Percentiles rank a stretch among this genome's conserved stretches.
These are phyloP conservation scores for Plasmopara viticola DNA, from an alignment of 352 stramenopile genomes.

Conservation along the genomic window DNA sequence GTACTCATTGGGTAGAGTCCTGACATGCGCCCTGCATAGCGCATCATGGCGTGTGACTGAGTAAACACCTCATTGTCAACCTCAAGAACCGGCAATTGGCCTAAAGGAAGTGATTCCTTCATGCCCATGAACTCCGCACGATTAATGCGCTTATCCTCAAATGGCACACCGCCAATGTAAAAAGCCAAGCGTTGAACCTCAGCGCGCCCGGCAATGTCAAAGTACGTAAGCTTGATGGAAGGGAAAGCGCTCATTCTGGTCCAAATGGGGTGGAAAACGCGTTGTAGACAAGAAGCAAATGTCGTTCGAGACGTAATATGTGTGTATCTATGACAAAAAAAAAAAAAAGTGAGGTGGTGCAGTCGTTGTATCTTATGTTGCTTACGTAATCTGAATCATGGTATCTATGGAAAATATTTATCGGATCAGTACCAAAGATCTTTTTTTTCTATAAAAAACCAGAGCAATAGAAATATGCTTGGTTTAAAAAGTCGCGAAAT, in stretches of 20 bases:
- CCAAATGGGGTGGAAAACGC: too few species aligned
- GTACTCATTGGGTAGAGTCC: constrained; percentile 44
- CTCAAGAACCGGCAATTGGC: constrained; percentile 43
- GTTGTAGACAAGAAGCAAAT: too few species aligned
- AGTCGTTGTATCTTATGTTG: too few species aligned
- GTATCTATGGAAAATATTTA: too few species aligned
- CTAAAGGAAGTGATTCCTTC: constrained; percentile 42
- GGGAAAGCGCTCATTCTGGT: constrained; percentile 26
- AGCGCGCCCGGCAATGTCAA: constrained; percentile 27
- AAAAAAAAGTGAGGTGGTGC: too few species aligned
- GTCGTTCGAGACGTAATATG: too few species aligned
- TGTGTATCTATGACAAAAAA: too few species aligned
- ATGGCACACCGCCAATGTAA: constrained; percentile 45
- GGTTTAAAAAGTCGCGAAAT: too few species aligned
- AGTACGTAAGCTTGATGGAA: constrained; percentile 58
- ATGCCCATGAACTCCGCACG: constrained; percentile 25
- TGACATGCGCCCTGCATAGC: constrained; percentile 55
- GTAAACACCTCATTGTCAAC: constrained; percentile 46
- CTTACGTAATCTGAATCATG: too few species aligned
- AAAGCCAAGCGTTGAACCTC: constrained; percentile 48
- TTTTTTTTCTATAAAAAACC: too few species aligned
- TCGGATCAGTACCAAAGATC: too few species aligned
- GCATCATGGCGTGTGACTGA: constrained; percentile 58
- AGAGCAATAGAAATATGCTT: too few species aligned
- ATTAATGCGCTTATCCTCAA: constrained; percentile 46